A percentile compares a stretch with the other conserved stretches of the same genome.
phyloP scores from a whole-genome alignment of 1,139 yeast species.

The Pichia sp. region DNA sequence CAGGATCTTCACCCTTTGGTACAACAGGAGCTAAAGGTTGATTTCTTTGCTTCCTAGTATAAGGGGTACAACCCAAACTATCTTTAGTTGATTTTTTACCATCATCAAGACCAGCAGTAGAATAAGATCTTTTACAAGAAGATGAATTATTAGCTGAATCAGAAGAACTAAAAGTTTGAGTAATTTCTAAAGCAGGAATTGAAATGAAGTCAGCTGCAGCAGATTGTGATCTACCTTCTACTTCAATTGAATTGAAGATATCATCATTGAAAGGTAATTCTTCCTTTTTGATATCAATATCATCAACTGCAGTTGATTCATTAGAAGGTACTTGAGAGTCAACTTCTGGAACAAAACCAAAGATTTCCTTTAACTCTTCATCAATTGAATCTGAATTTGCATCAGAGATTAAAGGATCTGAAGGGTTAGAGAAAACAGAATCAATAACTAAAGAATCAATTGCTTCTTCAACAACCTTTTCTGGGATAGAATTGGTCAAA shows the following conservation, averaged over 20 bases:
- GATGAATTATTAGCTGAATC: background rate
- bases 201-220: slow-evolving; percentile 2
- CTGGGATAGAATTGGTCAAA: slow-evolving; percentile 5
- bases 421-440: slow-evolving; percentile 38
- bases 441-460: slow-evolving; percentile 50
- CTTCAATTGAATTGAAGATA: slow-evolving; percentile 2
- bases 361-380: slow-evolving; percentile 19
- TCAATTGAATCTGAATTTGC: slow-evolving; percentile 44
- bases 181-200: background rate
- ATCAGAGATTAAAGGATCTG: slow-evolving; percentile 34
- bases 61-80: slow-evolving; percentile 56
- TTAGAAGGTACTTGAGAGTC: slow-evolving; percentile 1
- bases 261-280: slow-evolving; percentile 1
- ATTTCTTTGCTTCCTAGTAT: slow-evolving; percentile 55
- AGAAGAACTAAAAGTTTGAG: background rate
- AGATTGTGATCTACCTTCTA: slow-evolving; percentile 13
- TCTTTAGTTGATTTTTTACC: slow-evolving; percentile 31
- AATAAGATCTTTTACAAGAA: slow-evolving; percentile 14
- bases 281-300: slow-evolving; percentile 1
- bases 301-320: background rate
- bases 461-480: slow-evolving; percentile 31
- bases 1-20: slow-evolving; percentile 52
- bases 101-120: slow-evolving; percentile 26
- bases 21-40: slow-evolving; percentile 60
- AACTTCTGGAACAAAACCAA: background rate